Evolutionary conservation across 2,329 filamentous ascomycete genomes (phyloP).

Genomic region (Myriosclerotinia curreyana): DNA sequence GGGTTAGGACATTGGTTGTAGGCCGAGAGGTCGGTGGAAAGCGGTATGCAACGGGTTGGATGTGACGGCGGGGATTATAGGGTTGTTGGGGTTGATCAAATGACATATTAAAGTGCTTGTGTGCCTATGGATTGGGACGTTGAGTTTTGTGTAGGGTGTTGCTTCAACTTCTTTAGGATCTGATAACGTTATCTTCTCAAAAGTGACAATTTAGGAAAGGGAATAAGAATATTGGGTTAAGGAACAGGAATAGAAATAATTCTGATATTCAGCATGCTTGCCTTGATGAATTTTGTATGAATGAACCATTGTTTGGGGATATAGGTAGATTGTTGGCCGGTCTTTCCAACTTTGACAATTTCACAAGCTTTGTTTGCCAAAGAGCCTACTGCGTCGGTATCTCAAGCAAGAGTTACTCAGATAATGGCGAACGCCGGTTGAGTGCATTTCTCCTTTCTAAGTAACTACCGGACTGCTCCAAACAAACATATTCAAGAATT

Average conservation of each 20-base stretch:
- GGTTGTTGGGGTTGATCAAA: background rate
- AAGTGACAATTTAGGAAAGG: background rate
- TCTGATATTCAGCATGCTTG: constrained; percentile 4
- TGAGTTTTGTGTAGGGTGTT: background rate
- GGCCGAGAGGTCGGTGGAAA: background rate
- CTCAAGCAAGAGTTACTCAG: background rate
- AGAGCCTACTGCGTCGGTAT: background rate
- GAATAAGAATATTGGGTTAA: background rate
- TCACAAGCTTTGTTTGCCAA: constrained; percentile 1
- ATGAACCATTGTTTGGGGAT: background rate
- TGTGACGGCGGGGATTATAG: constrained; percentile 7
- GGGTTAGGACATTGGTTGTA: background rate
- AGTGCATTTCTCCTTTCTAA: background rate
- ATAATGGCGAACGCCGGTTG: background rate
- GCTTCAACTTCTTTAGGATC: background rate
- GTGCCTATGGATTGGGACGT: background rate
- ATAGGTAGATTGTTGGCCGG: background rate
- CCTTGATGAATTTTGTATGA: background rate
- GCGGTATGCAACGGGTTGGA: constrained; percentile 1
- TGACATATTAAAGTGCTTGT: background rate
- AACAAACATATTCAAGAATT: background rate
- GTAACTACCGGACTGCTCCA: background rate
- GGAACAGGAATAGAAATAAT: background rate
- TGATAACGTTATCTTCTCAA: background rate
- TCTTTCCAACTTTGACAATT: constrained; percentile 8